Evolutionary conservation across 768 basidiomycete genomes (phyloP), one percentile per base, ranked within the genome.

Genomic region (Lactarius hengduanensis): DNA sequence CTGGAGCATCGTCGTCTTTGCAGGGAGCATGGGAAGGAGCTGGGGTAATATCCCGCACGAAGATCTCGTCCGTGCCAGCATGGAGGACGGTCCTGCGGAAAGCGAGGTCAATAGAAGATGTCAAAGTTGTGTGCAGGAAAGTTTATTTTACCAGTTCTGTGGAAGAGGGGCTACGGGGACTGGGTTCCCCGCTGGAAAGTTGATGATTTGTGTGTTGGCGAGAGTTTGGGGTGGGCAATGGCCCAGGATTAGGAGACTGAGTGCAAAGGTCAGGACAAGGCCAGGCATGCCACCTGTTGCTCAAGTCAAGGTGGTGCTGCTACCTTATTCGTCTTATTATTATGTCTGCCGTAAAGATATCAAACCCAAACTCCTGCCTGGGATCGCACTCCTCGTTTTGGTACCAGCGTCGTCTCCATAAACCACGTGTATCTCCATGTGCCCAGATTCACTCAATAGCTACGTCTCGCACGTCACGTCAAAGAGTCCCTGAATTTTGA

Each of bases 181-280:
- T 22, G 32, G 64, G 50, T 73, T 57, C 38, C 73, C 72, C 20
- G 79, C 76, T 30, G 72, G 73, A 72, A 89, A 86, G 73, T 85
- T 86, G 73, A 86, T 74, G 70, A 89, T 88, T 76, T 89, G 86
- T 41, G 88, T 89, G 74, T 89, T 88, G 26, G 82, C 86, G 26
- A 69, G 62, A 11, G 59, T 47, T 16, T n/a, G 32, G 5, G 53
- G 50, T 6, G 26, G 32, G 61, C 50, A 22, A 22, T 40, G 47
- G 28, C 13, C 18, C 47, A 67, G 62, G 28, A 59, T 50, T 9
- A 22, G 41, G 20, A 63, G 50, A 20, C 22, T 11, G 26, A 63
- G 22, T 7, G 26, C 20, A 4, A 62, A 40, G 41, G 40, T 32
- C 26, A 40, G 36, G 56, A 57, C 4, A 30, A 57, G 34, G 56